Evolutionary conservation across 2,329 filamentous ascomycete genomes (phyloP).

Genomic region (Lecanicillium sp.): DNA sequence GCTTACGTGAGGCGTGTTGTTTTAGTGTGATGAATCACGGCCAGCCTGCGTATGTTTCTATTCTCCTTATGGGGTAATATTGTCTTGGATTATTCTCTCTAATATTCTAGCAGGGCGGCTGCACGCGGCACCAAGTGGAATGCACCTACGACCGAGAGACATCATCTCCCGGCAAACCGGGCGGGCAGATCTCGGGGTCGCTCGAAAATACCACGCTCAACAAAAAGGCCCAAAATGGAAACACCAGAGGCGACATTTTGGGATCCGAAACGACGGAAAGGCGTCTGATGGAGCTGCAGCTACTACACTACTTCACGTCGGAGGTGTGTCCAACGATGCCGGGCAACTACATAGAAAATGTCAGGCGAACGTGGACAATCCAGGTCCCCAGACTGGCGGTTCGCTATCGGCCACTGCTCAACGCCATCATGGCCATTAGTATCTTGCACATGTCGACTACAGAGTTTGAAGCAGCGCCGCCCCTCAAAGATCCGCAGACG

Average conservation of each 20-base stretch:
- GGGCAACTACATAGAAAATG: slow-evolving; percentile 10
- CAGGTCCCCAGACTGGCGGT: slow-evolving; percentile 14
- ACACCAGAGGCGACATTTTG: too few relatives aligned
- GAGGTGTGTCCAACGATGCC: slow-evolving; percentile 13
- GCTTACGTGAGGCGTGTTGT: too few relatives aligned
- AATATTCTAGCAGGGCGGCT: slow-evolving; percentile 10
- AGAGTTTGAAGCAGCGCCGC: neutral
- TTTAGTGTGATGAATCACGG: slow-evolving; percentile 14
- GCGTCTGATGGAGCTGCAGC: slow-evolving; percentile 15
- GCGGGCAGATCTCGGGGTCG: too few relatives aligned
- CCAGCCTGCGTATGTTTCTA: slow-evolving; percentile 15
- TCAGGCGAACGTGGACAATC: slow-evolving; percentile 13
- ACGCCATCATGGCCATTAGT: slow-evolving; percentile 15
- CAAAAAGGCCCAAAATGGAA: too few relatives aligned
- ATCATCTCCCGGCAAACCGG: too few relatives aligned
- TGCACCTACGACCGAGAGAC: slow-evolving; percentile 5
- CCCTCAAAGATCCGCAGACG: slow-evolving; percentile 6
- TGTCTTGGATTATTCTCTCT: too few relatives aligned
- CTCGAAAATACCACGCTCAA: too few relatives aligned
- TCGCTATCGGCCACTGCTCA: slow-evolving; percentile 15
- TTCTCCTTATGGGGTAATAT: too few relatives aligned
- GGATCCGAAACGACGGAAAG: slow-evolving; percentile 11
- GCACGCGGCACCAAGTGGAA: slow-evolving; percentile 13
- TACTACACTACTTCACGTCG: slow-evolving; percentile 14
- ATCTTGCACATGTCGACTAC: slow-evolving; percentile 12